phyloP scores from a whole-genome alignment of 768 basidiomycete genomes.

The Panaeolus cyanescens region DNA sequence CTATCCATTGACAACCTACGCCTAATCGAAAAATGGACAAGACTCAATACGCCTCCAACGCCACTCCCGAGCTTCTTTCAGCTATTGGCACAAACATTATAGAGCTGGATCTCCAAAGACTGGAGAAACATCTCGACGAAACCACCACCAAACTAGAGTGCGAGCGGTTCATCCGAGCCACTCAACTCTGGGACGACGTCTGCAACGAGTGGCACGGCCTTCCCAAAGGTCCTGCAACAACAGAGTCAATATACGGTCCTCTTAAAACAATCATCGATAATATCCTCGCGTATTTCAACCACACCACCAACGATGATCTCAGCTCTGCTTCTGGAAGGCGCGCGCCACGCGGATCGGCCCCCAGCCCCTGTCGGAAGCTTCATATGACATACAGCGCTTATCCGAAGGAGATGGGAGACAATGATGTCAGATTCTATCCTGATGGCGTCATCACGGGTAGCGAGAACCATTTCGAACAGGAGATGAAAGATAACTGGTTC shows the following conservation, averaged over 20 bases:
- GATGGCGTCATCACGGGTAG: neutral
- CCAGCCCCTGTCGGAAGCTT: neutral
- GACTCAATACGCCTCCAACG: neutral
- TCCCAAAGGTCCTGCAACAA: neutral
- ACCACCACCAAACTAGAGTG: neutral
- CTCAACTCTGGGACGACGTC: neutral
- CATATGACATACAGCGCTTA: neutral
- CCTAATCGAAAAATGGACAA: no score
- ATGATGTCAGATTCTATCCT: neutral
- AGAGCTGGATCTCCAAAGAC: neutral
- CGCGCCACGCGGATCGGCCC: neutral
- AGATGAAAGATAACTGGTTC: neutral
- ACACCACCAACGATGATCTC: no score
- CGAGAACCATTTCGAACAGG: neutral
- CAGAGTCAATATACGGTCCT: neutral
- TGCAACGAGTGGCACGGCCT: neutral
- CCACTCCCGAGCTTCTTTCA: neutral
- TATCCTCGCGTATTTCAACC: neutral
- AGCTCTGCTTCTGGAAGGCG: no score
- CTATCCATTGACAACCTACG: no score
- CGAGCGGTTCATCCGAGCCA: neutral
- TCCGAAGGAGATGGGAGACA: neutral
- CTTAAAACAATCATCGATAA: neutral
- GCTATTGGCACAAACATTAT: neutral
- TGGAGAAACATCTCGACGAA: neutral